A percentile compares a stretch with the other conserved stretches of the same genome.
Conservation (phyloP, 2,329 filamentous ascomycete genomes). For the Venturia carpophila region DNA sequence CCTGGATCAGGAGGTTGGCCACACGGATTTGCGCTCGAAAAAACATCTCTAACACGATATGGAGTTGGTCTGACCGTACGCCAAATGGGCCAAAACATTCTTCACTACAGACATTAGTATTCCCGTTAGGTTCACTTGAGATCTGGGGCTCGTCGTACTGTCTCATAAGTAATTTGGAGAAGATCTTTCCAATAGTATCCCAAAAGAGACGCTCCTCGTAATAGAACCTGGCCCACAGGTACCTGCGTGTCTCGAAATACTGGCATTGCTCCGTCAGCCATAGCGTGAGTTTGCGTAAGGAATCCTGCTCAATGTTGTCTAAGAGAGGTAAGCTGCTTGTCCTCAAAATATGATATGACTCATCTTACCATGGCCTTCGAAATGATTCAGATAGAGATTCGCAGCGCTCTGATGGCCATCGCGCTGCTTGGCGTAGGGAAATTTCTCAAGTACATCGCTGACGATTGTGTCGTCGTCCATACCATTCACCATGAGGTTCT, state of each 20-base stretch:
- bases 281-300: neutral
- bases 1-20: slow-evolving; percentile 2
- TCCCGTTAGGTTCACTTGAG: neutral
- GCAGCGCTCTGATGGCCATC: slow-evolving; percentile 13
- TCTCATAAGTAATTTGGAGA: slow-evolving; percentile 12
- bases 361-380: slow-evolving; percentile 5
- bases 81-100: slow-evolving; percentile 2
- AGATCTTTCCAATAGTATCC: slow-evolving; percentile 16
- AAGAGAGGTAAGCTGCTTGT: neutral
- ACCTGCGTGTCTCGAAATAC: neutral
- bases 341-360: neutral
- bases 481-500: slow-evolving; percentile 20
- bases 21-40: neutral
- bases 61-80: neutral
- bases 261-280: slow-evolving; percentile 15
- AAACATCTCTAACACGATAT: neutral
- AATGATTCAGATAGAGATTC: slow-evolving; percentile 7
- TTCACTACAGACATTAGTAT: slow-evolving; percentile 3
- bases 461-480: slow-evolving; percentile 21
- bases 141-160: slow-evolving; percentile 2
- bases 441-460: slow-evolving; percentile 27
- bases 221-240: slow-evolving; percentile 16
- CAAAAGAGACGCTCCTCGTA: slow-evolving; percentile 16
- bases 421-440: slow-evolving; percentile 25
- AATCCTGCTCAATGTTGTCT: slow-evolving; percentile 4